A percentile compares a stretch with the other conserved stretches of the same genome.
These are phyloP conservation scores for Neurospora hispaniola DNA, from an alignment of 495 filamentous ascomycete species.

Conservation along the genomic window DNA sequence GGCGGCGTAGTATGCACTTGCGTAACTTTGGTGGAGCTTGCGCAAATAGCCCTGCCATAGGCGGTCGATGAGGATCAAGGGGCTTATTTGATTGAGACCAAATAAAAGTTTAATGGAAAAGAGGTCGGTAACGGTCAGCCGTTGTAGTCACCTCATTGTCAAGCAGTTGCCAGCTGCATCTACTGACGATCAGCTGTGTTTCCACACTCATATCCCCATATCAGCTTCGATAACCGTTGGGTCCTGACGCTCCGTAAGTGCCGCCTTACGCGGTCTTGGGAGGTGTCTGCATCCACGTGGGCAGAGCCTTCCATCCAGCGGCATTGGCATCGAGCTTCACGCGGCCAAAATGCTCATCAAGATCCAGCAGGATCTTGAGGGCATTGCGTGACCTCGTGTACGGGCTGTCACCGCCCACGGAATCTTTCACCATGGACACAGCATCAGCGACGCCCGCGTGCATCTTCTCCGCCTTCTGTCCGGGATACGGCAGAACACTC, in stretches of 20 bases:
- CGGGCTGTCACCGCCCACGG: constrained; percentile 44
- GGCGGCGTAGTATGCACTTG: neutral
- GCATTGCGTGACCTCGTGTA: constrained; percentile 85
- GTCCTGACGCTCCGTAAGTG: neutral
- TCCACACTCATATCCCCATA: neutral
- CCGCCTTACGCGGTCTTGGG: constrained; percentile 4
- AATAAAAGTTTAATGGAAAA: neutral
- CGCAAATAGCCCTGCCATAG: neutral
- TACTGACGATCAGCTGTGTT: neutral
- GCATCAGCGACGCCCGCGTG: constrained; percentile 36
- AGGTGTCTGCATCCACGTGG: constrained; percentile 28
- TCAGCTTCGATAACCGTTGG: neutral
- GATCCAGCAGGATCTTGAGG: constrained; percentile 90
- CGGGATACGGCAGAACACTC: constrained; percentile 71
- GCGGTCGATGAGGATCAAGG: neutral
- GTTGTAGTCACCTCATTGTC: neutral
- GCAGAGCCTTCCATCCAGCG: constrained; percentile 39
- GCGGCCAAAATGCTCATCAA: constrained; percentile 83
- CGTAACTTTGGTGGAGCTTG: neutral
- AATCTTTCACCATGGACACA: constrained; percentile 21
- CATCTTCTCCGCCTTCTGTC: constrained; percentile 33
- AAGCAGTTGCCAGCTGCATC: neutral
- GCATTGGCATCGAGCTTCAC: constrained; percentile 43
- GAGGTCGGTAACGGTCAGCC: neutral
- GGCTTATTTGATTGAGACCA: neutral